phyloP scores from a whole-genome alignment of 257 asterid species.

The Fraxinus cuspidata region DNA sequence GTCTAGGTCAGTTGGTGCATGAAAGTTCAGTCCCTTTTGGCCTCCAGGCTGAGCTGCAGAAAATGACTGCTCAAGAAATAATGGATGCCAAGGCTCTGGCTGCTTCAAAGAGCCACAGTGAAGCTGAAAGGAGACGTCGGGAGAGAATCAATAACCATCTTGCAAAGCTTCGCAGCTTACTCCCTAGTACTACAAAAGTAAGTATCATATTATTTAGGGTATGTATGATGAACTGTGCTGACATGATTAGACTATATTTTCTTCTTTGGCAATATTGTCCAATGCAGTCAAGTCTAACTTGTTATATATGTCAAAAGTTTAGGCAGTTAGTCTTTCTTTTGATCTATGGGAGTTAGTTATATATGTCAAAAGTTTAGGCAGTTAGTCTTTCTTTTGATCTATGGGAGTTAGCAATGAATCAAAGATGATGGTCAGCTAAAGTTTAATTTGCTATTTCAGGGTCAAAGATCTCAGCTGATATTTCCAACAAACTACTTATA shows the following conservation, averaged over 20 bases:
- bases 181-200: slow-evolving; percentile 90
- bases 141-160: slow-evolving; percentile 92
- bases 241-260: neutral
- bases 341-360: too few species aligned
- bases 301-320: neutral
- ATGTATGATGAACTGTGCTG: neutral
- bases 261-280: too few species aligned
- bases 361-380: neutral
- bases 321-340: too few species aligned
- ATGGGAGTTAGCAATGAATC: too few species aligned
- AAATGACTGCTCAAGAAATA: slow-evolving; percentile 82
- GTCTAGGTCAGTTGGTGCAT: slow-evolving; percentile 40
- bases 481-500: too few species aligned
- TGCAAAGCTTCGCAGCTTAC: slow-evolving; percentile 81
- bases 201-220: slow-evolving; percentile 22
- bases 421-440: too few species aligned
- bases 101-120: slow-evolving; percentile 92
- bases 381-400: too few species aligned
- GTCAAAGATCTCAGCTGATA: too few species aligned
- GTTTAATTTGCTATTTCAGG: too few species aligned
- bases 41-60: slow-evolving; percentile 85
- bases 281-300: neutral
- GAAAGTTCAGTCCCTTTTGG: slow-evolving; percentile 59
- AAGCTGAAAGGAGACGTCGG: slow-evolving; percentile 90
- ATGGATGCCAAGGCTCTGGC: slow-evolving; percentile 97